Evolutionary conservation across 495 filamentous ascomycete genomes (phyloP).

Genomic region (Sordaria brevicollis): DNA sequence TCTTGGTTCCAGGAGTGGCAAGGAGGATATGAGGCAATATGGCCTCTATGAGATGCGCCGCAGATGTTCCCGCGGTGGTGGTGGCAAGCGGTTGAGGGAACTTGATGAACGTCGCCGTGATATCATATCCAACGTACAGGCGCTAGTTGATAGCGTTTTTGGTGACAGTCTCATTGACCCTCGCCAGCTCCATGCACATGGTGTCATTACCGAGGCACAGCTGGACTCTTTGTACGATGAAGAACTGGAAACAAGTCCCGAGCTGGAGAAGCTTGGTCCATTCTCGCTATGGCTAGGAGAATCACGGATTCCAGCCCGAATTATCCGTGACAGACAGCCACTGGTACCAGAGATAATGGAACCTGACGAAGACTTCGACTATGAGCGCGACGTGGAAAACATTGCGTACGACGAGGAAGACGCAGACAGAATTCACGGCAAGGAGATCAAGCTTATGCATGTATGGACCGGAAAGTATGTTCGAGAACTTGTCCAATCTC

Average conservation of each 20-base stretch:
- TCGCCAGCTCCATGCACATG: conserved; percentile 33
- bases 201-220: conserved; percentile 53
- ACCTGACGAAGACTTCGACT: conserved; percentile 25
- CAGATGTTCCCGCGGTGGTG: conserved; percentile 1
- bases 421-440: conserved; percentile 21
- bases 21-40: conserved; percentile 50
- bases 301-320: conserved; percentile 18
- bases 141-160: conserved; percentile 39
- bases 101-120: background rate
- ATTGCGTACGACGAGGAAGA: conserved; percentile 33
- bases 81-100: conserved; percentile 1
- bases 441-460: conserved; percentile 20
- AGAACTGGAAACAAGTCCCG: conserved; percentile 36
- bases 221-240: conserved; percentile 49
- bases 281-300: conserved; percentile 57
- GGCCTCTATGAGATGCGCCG: conserved; percentile 54
- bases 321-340: conserved; percentile 6
- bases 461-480: conserved; percentile 24
- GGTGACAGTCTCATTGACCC: conserved; percentile 38
- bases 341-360: conserved; percentile 10
- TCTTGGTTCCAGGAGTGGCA: conserved; percentile 64
- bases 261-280: conserved; percentile 28
- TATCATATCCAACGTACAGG: conserved; percentile 26
- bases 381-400: conserved; percentile 28
- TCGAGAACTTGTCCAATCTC: background rate